Conservation (phyloP, 164 flowering plant species). For the Chimonanthus praecox region DNA sequence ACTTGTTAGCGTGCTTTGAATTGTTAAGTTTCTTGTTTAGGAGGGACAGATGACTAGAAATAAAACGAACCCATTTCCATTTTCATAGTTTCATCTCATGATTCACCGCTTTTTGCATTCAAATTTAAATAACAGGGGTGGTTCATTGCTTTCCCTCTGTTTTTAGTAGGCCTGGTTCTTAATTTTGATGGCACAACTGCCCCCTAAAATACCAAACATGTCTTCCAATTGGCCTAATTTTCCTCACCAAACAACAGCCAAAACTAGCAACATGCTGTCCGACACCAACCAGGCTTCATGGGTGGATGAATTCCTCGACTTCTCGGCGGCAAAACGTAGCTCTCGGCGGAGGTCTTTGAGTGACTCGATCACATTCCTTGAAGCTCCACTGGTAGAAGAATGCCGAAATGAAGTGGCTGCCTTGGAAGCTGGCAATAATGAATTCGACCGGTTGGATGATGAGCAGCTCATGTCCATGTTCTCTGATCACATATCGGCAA, state of each 20-base stretch:
- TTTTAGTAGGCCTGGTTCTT: too few relatives aligned
- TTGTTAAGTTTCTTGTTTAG: not conserved
- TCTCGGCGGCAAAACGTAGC: conserved; percentile 52
- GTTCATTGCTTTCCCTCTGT: too few relatives aligned
- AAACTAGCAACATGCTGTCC: conserved; percentile 17
- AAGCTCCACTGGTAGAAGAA: conserved; percentile 28
- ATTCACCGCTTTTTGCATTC: too few relatives aligned
- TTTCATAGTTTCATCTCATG: too few relatives aligned
- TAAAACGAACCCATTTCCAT: too few relatives aligned
- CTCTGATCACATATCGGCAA: conserved; percentile 35
- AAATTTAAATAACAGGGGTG: too few relatives aligned
- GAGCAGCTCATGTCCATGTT: conserved; percentile 72
- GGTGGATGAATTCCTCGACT: conserved; percentile 85
- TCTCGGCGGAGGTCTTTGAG: conserved; percentile 54
- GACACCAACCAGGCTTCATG: conserved; percentile 35
- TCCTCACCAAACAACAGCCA: conserved; percentile 36
- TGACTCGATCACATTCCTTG: conserved; percentile 63
- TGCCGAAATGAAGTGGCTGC: conserved; percentile 13
- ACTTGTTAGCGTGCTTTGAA: not conserved
- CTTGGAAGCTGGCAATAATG: conserved; percentile 5
- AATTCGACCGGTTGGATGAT: conserved; percentile 56
- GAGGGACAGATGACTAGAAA: too few relatives aligned
- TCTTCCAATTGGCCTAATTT: conserved; percentile 49
- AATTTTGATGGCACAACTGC: conserved; percentile 71
- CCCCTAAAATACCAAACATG: conserved; percentile 77